Conservation (phyloP, 768 basidiomycete species). For the Sarcomyxa edulis region DNA sequence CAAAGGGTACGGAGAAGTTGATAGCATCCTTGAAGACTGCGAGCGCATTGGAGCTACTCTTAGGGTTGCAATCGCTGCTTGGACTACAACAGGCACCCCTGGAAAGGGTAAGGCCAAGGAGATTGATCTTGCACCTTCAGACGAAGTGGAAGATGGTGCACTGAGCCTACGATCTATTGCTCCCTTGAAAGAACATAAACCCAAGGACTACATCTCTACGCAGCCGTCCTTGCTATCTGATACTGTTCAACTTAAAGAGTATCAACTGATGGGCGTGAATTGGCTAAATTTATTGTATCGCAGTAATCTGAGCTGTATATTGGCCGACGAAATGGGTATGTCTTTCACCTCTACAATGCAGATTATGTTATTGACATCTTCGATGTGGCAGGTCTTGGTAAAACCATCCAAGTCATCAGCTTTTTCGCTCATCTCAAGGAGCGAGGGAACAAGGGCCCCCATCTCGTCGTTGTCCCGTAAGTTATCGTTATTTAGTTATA, state of each 20-base stretch:
- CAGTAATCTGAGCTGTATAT: conserved; percentile 82
- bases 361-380: too few species aligned
- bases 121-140: conserved; percentile 17
- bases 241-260: conserved; percentile 84
- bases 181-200: conserved; percentile 30
- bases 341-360: too few species aligned
- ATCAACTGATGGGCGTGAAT: conserved; percentile 95
- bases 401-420: conserved; percentile 98
- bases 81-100: conserved; percentile 43
- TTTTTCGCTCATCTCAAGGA: conserved; percentile 90
- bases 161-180: conserved; percentile 49
- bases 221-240: conserved; percentile 70
- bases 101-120: conserved; percentile 35
- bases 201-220: conserved; percentile 61
- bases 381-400: conserved; percentile 73
- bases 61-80: conserved; percentile 69
- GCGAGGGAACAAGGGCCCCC: conserved; percentile 72
- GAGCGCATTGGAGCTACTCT: conserved; percentile 80
- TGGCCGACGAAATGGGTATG: conserved; percentile 99
- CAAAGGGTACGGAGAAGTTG: conserved; percentile 81
- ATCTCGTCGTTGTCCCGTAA: conserved; percentile 93
- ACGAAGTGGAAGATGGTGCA: conserved; percentile 55
- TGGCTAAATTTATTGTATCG: conserved; percentile 90
- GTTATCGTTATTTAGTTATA: conserved; percentile 34
- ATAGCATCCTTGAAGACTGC: conserved; percentile 83